Conservation (phyloP, 2,329 filamentous ascomycete species). For the Trichophyton verrucosum region DNA sequence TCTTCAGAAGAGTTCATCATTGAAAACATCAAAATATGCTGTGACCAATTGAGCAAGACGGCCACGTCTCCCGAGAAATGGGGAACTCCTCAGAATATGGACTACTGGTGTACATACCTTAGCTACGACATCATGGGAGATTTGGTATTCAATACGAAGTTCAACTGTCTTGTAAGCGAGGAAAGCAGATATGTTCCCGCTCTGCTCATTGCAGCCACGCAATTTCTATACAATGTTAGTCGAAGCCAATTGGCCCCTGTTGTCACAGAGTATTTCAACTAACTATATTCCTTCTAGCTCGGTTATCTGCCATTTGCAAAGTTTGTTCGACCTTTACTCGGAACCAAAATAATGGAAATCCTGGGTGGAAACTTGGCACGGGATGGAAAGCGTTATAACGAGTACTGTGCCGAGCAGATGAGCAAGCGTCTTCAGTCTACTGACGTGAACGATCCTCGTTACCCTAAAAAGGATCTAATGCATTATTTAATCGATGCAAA, state of each 20-base stretch:
- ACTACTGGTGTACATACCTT: constrained; percentile 19
- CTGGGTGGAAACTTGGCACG: constrained; percentile 10
- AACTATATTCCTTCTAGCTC: constrained; percentile 7
- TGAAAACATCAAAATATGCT: constrained; percentile 10
- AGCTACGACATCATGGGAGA: constrained; percentile 27
- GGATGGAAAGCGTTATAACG: constrained; percentile 7
- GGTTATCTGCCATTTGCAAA: constrained; percentile 8
- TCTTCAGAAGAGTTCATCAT: constrained; percentile 11
- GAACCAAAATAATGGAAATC: constrained; percentile 8
- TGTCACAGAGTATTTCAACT: background rate
- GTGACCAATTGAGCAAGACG: constrained; percentile 6
- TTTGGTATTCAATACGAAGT: constrained; percentile 23
- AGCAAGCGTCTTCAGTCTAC: constrained; percentile 27
- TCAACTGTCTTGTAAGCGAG: constrained; percentile 19
- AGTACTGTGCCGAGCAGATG: constrained; percentile 25
- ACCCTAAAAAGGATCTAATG: constrained; percentile 36
- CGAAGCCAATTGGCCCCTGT: background rate
- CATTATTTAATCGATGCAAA: constrained; percentile 36
- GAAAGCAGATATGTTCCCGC: constrained; percentile 10
- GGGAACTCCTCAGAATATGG: constrained; percentile 16
- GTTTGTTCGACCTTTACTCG: constrained; percentile 9
- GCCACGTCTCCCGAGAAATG: constrained; percentile 12
- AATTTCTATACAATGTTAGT: constrained; percentile 12
- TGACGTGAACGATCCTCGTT: constrained; percentile 13
- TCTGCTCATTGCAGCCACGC: constrained; percentile 21